Conservation (phyloP, 331 rosid species). For the Erythrophleum ivorense region DNA sequence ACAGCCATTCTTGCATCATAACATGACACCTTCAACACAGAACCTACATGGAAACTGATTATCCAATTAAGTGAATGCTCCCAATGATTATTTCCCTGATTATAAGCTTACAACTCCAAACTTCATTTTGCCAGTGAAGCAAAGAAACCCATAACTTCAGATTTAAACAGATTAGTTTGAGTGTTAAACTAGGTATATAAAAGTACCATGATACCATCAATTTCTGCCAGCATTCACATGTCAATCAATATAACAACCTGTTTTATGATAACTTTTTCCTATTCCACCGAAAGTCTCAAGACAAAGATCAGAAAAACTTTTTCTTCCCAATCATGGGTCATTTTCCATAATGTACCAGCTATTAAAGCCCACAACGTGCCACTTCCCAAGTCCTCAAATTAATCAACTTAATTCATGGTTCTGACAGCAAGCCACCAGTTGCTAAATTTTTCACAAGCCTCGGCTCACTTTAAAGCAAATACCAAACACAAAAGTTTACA, state of each 20-base stretch:
- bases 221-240: not conserved
- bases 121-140: not conserved
- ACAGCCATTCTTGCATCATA: not conserved
- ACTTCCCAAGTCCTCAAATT: not conserved
- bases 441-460: not conserved
- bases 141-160: not conserved
- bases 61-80: not conserved
- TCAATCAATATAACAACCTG: not conserved
- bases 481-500: not conserved
- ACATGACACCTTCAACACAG: not conserved
- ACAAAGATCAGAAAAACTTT: too few relatives aligned
- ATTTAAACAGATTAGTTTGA: not conserved
- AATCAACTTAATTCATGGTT: not conserved
- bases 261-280: not conserved
- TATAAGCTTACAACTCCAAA: not conserved
- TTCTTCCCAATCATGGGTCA: not conserved
- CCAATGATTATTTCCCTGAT: not conserved
- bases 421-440: not conserved
- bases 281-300: not conserved
- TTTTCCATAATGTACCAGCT: not conserved
- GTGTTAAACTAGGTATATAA: not conserved
- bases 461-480: not conserved
- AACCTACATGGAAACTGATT: not conserved
- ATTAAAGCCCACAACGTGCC: not conserved
- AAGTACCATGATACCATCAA: not conserved